Evolutionary conservation across 495 filamentous ascomycete genomes (phyloP), one percentile per base, ranked within the genome.

Genomic region (Penicillium psychrofluorescens): DNA sequence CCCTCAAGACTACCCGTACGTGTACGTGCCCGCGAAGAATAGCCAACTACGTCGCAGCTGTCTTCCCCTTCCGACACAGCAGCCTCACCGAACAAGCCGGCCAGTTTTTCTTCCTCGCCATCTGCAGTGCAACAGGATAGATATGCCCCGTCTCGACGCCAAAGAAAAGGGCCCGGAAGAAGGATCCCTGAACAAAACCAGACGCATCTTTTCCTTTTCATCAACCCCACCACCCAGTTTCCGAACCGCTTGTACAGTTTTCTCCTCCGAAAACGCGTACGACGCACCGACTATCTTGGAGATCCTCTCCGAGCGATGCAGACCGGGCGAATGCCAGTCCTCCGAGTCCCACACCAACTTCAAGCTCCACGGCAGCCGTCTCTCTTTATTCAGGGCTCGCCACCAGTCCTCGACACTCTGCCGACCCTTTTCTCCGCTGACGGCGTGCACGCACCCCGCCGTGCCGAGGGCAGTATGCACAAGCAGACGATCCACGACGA

Each of bases 251-350:
- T 35, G 30, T 1, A 50, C 35, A 1, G 60, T 64, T 10, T 48
- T 56, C 1, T 46, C 45, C 11, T 66, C 55, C 0, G 46, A 35
- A 43, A 66, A 66, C 3, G 48, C 49, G 40, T 56, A 66, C 0
- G 55, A 62, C 4, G 54, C 58, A 11, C 63, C 60, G 12, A 64
- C 49, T 2, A 64, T 48, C 33, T 54, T 56, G 47, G 53, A 64
- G n/a, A 44, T 22, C 14, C 48, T 46, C 1, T 51, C 49, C 8
- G 59, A 41, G n/a, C 43, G 50, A 35, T 66, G 60, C 10, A 62
- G 45, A 33, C 54, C 38, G 1, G 50, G 38, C 2, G 58, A 64
- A 37, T 60, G 48, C 63, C 60, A 66, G 28, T 59, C 49, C 8
- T 50, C 50, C 0, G 51, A 45, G 7, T 40, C 38, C 62, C 60